Base-by-base conservation (phyloP, 768 basidiomycete genomes). In the Rhodotorula babjevae region DNA sequence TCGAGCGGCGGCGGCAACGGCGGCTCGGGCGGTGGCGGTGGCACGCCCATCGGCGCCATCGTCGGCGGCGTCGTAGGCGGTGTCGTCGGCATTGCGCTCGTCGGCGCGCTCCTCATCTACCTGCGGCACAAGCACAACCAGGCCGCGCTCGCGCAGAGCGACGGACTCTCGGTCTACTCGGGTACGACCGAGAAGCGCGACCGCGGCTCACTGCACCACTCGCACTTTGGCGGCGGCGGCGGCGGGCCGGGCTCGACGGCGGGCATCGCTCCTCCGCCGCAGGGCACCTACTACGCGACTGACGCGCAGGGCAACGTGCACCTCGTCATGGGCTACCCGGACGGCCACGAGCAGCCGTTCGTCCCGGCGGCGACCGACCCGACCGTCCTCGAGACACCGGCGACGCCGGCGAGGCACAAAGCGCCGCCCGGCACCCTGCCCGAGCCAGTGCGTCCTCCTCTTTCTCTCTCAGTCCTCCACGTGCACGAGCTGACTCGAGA, bases 41-140 rank as follows among this genome's bases (percentile, higher is more conserved):
- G 25, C 23, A 27, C 50, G 25, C 50, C 50, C 25, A 52, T 52
- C 27, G 50, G 50, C 50, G 68, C 68, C 27, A 64, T 69, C 50
- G 68, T 64, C 56, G 68, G 68, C 7, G 68, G 68, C 9, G 68
- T 69, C 23, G 68, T 69, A 1, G 68, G 68, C 4, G 68, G 68
- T 36, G 44, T 65, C 29, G 31, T 29, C 58, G 69, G 58, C 2
- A 61, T 70, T 7, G 58, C 59, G 36, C 12, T 61, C 25, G 11
- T 70, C 52, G 69, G 58, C 23, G 47, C 31, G 27, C 27, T 47
- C 25, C 63, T 70, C 49, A 47, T 70, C 63, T 70, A 62, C 46
- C 59, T 70, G 58, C 60, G 64, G 33, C 49, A 58, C n/a, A 70
- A 70, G 63, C 69, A 70, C 50, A 58, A 64, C 16, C 47, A 33